Conservation (phyloP, 2,329 filamentous ascomycete species). For the Penicillium rolfsii region DNA sequence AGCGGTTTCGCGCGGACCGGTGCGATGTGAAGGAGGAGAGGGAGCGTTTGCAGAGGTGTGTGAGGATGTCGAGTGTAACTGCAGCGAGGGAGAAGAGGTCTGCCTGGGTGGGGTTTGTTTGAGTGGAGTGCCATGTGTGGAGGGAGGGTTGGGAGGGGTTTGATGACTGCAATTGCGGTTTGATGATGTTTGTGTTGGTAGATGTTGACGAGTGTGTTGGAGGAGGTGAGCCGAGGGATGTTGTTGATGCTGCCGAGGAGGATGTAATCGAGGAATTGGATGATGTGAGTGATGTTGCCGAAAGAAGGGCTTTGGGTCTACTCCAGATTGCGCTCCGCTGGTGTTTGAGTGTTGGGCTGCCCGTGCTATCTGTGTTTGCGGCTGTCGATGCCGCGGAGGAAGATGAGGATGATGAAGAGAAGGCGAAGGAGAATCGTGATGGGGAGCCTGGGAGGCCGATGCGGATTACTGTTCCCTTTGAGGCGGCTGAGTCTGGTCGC, state of each 20-base stretch:
- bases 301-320: slow-evolving; percentile 32
- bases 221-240: background rate
- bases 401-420: slow-evolving; percentile 41
- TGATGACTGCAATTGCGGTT: slow-evolving; percentile 15
- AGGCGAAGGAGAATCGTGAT: slow-evolving; percentile 36
- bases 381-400: slow-evolving; percentile 15
- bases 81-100: slow-evolving; percentile 65
- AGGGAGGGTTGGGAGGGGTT: slow-evolving; percentile 22
- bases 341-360: slow-evolving; percentile 9
- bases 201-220: slow-evolving; percentile 18
- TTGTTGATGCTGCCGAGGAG: slow-evolving; percentile 12
- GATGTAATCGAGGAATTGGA: slow-evolving; percentile 31
- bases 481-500: slow-evolving; percentile 37
- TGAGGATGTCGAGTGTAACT: slow-evolving; percentile 62
- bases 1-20: slow-evolving; percentile 57
- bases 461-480: slow-evolving; percentile 41
- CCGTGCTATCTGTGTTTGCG: slow-evolving; percentile 8
- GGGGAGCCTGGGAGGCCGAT: slow-evolving; percentile 37
- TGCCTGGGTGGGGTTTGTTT: slow-evolving; percentile 43
- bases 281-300: slow-evolving; percentile 41
- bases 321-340: slow-evolving; percentile 26
- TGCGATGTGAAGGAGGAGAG: slow-evolving; percentile 60
- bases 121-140: slow-evolving; percentile 45
- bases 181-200: slow-evolving; percentile 32
- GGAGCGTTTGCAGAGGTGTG: slow-evolving; percentile 61